Evolutionary conservation across 345 rosid genomes (phyloP).

Genomic region (Euphorbia tirucalli): DNA sequence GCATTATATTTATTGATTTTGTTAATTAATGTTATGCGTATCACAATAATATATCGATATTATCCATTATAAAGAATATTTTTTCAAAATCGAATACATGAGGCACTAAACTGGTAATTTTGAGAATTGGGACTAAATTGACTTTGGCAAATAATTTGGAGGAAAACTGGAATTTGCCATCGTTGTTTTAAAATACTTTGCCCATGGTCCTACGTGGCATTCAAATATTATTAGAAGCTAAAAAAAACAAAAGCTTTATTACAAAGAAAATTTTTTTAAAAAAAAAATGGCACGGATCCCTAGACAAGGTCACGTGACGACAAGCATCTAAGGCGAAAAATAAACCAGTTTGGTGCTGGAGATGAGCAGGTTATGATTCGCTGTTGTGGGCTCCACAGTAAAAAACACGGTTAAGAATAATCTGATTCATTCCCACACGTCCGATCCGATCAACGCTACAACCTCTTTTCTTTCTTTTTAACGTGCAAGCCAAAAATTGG

Average conservation of each 20-base stretch:
- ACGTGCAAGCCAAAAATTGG: conserved; percentile 28
- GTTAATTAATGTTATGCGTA: too few relatives aligned
- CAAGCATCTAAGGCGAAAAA: not conserved
- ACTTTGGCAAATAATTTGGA: too few relatives aligned
- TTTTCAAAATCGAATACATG: too few relatives aligned
- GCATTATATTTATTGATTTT: too few relatives aligned
- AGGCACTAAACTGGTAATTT: too few relatives aligned
- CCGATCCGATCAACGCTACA: not conserved
- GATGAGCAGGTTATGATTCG: conserved; percentile 23
- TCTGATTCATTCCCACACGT: conserved; percentile 21
- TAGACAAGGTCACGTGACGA: conserved; percentile 53
- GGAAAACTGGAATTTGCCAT: too few relatives aligned
- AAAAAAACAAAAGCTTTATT: conserved; percentile 1
- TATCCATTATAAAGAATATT: too few relatives aligned
- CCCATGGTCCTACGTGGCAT: conserved; percentile 40
- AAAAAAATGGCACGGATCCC: conserved; percentile 29
- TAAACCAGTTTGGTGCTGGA: conserved; percentile 25
- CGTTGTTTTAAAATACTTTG: too few relatives aligned
- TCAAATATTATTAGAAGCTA: not conserved
- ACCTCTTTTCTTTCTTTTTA: conserved; percentile 8
- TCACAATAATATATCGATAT: too few relatives aligned
- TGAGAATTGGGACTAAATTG: too few relatives aligned
- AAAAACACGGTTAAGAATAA: conserved; percentile 18
- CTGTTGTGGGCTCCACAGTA: conserved; percentile 31
- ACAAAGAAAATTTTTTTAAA: not conserved